Evolutionary conservation across 257 asterid species (phyloP), one percentile per base, ranked within the genome.

Genomic region (Solanum acaule): DNA sequence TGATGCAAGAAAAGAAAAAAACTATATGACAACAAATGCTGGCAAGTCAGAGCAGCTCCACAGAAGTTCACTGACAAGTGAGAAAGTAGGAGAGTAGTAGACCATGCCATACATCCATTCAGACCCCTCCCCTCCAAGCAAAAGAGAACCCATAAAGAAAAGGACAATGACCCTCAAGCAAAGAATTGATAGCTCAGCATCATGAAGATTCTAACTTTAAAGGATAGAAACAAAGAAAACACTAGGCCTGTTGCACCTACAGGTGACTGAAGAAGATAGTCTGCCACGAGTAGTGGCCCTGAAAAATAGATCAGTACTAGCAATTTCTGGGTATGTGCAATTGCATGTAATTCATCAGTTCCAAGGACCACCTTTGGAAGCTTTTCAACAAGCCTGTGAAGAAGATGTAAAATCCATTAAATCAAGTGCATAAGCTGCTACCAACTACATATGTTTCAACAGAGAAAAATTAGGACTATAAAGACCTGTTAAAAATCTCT

Each of bases 331-430:
- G 94, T 92, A 88, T 96, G 98, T 90, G 98, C 93, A 88, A 97
- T 78, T 11, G 95, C 95, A 90, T 90, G 88, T 84, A 95, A 87
- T 89, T 95, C 99, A 88, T 97, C 98, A 88, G 92, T 93, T 88
- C 96, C 95, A 90, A 96, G 91, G 77, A 97, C 92, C 86, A 92
- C 93, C 89, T 93, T 95, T 34, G 99, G 98, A 88, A 97, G 98
- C 92, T 95, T 96, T 91, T 96, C 98, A 90, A 96, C 90, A 89
- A 97, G 93, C 94, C 99, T 97, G 95, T 34, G 88, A 85, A 90
- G 38, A 85, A 87, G 61, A 88, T 59, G 20, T 71, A 76, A 10
- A 31, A 52, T 67, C 52, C 63, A 88, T n/a, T 27, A n/a, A 20
- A 86, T 68, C 68, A 67, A 86, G 65, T 63, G 83, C 70, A 67